phyloP scores from a whole-genome alignment of 768 basidiomycete genomes.

The Russula sp. region DNA sequence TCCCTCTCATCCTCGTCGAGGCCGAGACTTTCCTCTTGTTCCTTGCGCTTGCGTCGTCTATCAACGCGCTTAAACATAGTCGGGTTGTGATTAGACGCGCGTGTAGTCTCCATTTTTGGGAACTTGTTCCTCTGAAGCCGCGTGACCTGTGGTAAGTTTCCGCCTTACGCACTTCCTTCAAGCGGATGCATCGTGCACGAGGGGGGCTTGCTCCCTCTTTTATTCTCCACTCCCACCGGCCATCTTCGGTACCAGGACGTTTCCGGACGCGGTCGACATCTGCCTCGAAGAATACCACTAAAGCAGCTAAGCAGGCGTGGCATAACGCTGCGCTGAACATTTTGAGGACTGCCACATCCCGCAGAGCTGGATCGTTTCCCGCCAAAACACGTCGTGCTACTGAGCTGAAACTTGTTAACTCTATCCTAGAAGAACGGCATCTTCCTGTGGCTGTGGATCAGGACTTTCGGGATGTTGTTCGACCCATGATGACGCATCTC shows the following conservation, averaged over 20 bases:
- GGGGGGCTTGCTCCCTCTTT: conserved; percentile 4
- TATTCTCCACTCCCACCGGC: neutral
- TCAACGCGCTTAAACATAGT: conserved; percentile 77
- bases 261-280: neutral
- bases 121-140: neutral
- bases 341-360: neutral
- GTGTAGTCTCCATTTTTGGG: neutral
- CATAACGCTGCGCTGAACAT: neutral
- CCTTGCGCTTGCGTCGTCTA: conserved; percentile 53
- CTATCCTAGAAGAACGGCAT: conserved; percentile 7
- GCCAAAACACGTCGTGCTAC: conserved; percentile 5
- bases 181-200: conserved; percentile 13
- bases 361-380: neutral
- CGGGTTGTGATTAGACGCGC: neutral
- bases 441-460: neutral
- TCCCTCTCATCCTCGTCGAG: conserved; percentile 60
- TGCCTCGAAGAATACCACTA: neutral
- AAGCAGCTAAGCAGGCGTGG: neutral
- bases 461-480: neutral
- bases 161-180: neutral
- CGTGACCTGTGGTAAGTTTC: neutral
- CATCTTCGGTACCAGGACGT: neutral
- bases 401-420: conserved; percentile 12
- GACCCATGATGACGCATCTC: neutral
- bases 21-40: conserved; percentile 60